phyloP scores from a whole-genome alignment of 495 filamentous ascomycete genomes.

The Hypoxylon cercidicola region DNA sequence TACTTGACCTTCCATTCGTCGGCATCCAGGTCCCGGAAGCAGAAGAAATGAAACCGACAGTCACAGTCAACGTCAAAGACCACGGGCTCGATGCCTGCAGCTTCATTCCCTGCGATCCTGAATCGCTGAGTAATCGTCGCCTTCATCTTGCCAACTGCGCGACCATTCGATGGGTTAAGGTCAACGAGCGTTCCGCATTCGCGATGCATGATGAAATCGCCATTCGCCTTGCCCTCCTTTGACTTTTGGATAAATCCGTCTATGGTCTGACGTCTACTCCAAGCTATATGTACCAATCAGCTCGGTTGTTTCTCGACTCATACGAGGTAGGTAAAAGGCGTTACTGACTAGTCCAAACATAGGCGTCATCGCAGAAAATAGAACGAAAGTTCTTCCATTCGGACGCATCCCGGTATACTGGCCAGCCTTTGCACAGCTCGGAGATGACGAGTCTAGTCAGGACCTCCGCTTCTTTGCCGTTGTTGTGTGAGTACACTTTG shows the following conservation, averaged over 20 bases:
- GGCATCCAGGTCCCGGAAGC: constrained; percentile 53
- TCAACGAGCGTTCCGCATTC: constrained; percentile 69
- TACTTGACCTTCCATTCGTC: constrained; percentile 67
- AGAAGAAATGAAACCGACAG: constrained; percentile 73
- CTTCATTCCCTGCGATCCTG: constrained; percentile 49
- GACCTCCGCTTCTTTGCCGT: constrained; percentile 59
- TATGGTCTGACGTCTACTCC: constrained; percentile 64
- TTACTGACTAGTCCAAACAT: constrained; percentile 67
- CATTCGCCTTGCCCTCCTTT: constrained; percentile 67
- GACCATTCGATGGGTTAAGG: constrained; percentile 54
- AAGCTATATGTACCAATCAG: constrained; percentile 52
- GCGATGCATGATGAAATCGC: constrained; percentile 75
- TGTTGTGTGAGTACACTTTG: constrained; percentile 63
- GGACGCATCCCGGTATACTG: constrained; percentile 71
- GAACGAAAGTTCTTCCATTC: constrained; percentile 73
- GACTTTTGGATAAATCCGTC: constrained; percentile 69
- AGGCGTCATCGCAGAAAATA: constrained; percentile 67
- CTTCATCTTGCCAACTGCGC: constrained; percentile 78
- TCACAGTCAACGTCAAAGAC: constrained; percentile 71
- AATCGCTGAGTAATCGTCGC: constrained; percentile 76
- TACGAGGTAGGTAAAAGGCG: neutral
- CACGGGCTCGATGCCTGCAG: constrained; percentile 41
- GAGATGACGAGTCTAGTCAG: constrained; percentile 66
- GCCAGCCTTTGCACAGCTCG: constrained; percentile 75
- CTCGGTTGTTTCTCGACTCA: neutral